Percentiles rank a stretch among this genome's conserved stretches.
These are phyloP conservation scores for Pleurotus cornucopiae DNA, from an alignment of 768 basidiomycete species.

Conservation along the genomic window DNA sequence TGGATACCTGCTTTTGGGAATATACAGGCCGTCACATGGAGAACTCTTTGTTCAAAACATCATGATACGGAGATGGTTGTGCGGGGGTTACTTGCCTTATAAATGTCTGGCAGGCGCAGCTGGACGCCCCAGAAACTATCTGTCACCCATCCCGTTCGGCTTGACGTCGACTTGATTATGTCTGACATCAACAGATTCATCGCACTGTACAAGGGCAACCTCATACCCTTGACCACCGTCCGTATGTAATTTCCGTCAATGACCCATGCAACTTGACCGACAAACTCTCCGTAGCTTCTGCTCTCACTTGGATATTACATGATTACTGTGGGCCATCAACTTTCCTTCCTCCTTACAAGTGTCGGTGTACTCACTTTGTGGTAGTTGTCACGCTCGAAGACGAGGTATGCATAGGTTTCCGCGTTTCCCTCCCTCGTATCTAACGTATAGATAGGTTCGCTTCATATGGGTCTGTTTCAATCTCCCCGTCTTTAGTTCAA, in stretches of 20 bases:
- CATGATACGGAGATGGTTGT: too few species aligned
- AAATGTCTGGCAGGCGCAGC: too few species aligned
- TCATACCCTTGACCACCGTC: constrained; percentile 1
- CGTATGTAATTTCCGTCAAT: neutral
- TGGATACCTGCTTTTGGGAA: too few species aligned
- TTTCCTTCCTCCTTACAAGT: neutral
- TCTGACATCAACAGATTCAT: neutral
- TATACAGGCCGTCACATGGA: too few species aligned
- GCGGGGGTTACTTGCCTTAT: too few species aligned
- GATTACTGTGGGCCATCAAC: constrained; percentile 25
- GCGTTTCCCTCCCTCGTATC: neutral
- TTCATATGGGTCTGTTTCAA: constrained; percentile 33
- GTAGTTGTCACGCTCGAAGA: constrained; percentile 28
- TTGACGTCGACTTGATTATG: neutral
- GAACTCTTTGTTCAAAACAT: too few species aligned
- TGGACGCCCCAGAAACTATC: too few species aligned
- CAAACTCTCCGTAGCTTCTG: constrained; percentile 18
- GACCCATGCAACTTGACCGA: neutral
- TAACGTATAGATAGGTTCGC: constrained; percentile 20
- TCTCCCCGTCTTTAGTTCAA: neutral
- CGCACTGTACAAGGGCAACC: constrained; percentile 1
- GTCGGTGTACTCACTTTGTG: neutral
- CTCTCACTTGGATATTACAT: constrained; percentile 33
- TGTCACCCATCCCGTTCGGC: too few species aligned
- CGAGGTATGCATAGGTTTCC: constrained; percentile 14